Base-by-base conservation (phyloP, 2,329 filamentous ascomycete species). In the Aspergillus sp. region DNA sequence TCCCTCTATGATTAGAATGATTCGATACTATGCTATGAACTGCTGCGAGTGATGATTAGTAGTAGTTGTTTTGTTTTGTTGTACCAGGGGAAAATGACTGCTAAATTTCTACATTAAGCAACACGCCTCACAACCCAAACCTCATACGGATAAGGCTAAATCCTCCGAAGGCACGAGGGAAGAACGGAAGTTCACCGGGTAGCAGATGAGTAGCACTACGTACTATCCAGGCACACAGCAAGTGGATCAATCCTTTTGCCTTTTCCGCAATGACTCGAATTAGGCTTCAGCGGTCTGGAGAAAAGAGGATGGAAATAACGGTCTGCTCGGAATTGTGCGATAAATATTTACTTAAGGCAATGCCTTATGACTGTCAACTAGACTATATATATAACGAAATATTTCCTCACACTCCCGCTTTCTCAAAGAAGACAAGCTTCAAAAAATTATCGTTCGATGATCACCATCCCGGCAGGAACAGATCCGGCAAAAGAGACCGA, bases 381-480 rank as follows among this genome's bases (percentile, higher is more conserved):
- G 32, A 36, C 27, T 30, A 30, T 30, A 36, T 13, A 27, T 13
- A 27, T 8, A 27, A 0, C 3, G 6, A 5, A 15, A 36, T 11
- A 11, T 11, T 36, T 36, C 11, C 11, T 36, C 11, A 36, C 11
- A 11, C 11, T 36, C 32, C 32, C 32, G 15, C 11, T 36, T 36
- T 36, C 32, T 30, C 27, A 30, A 30, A 30, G 27, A 30, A 30
- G 27, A 30, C 1, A 11, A 30, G 10, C 10, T 1, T 30, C 27
- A 30, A 36, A 36, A 36, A 32, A 19, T 19, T 36, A 36, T 36
- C 32, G 32, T 36, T 36, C 17, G 19, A 27, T 13, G 6, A 53
- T 25, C 50, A 44, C 41, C 44, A 49, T 44, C 15, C 53, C 53
- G 53, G 53, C 53, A 55, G n/a, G 53, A 13, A 32, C 42, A 23